These are phyloP conservation scores for Escallonia herrerae DNA, from an alignment of 129 eudicot genomes.

Conservation along the genomic window DNA sequence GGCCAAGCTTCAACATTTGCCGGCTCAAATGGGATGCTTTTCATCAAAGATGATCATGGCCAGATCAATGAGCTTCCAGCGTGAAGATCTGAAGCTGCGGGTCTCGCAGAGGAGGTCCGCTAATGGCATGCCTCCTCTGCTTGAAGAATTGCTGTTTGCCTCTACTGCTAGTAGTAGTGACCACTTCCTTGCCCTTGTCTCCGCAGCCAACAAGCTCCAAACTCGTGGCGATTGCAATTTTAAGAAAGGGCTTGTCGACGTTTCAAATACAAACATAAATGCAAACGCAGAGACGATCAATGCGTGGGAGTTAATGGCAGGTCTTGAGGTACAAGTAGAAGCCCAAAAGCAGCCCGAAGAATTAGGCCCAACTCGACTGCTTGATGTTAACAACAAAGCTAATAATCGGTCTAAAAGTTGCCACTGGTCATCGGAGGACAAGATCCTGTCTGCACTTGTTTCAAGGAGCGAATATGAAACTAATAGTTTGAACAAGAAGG, in stretches of 20 bases:
- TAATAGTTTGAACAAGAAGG: background rate
- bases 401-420: conserved; percentile 26
- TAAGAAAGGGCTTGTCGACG: background rate
- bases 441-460: background rate
- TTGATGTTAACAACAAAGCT: background rate
- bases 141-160: conserved; percentile 9
- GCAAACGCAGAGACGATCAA: conserved; percentile 1
- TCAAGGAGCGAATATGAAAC: background rate
- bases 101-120: conserved; percentile 2
- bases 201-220: conserved; percentile 3
- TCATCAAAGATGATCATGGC: conserved; percentile 17
- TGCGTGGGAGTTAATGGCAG: conserved; percentile 18
- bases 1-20: no score
- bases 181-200: conserved; percentile 18
- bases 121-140: background rate
- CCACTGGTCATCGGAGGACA: background rate
- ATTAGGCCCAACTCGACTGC: background rate
- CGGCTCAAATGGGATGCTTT: conserved; percentile 29
- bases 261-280: no score
- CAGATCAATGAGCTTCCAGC: conserved; percentile 21
- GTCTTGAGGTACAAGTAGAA: conserved; percentile 11
- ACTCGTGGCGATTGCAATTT: background rate
- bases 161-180: background rate
- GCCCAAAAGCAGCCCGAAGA: background rate
- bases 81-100: conserved; percentile 2